These are phyloP conservation scores for Geotrichum australiense DNA, from an alignment of 1,139 yeast species.

Conservation along the genomic window DNA sequence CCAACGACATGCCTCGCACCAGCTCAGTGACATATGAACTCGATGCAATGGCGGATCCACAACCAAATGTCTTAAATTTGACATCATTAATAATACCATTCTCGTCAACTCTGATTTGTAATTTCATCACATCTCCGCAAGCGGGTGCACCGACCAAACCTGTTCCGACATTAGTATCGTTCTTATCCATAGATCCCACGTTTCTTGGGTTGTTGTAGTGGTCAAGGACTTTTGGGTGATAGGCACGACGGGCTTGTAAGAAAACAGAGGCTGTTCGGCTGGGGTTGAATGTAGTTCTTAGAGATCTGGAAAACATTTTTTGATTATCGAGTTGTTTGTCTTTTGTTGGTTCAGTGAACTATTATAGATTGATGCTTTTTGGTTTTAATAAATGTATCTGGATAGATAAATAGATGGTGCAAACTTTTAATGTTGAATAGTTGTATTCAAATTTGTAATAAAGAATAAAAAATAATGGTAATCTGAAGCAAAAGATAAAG, in stretches of 20 bases:
- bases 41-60: constrained; percentile 97
- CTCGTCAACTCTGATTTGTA: constrained; percentile 88
- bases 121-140: constrained; percentile 98
- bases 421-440: no score
- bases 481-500: no score
- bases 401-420: no score
- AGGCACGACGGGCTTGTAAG: constrained; percentile 20
- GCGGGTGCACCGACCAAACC: constrained; percentile 98
- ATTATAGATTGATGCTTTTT: no score
- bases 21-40: constrained; percentile 92
- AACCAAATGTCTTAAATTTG: constrained; percentile 95
- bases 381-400: no score
- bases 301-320: neutral
- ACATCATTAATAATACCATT: constrained; percentile 91
- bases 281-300: neutral
- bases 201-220: constrained; percentile 96
- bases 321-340: no score
- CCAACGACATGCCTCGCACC: constrained; percentile 90
- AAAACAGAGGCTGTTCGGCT: constrained; percentile 1
- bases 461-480: no score
- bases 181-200: constrained; percentile 87
- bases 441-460: no score
- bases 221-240: constrained; percentile 51
- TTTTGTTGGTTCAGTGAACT: no score
- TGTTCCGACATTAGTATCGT: constrained; percentile 77